Evolutionary conservation across 2,329 filamentous ascomycete genomes (phyloP), one percentile per base, ranked within the genome.

Genomic region (Chaetomium sp.): DNA sequence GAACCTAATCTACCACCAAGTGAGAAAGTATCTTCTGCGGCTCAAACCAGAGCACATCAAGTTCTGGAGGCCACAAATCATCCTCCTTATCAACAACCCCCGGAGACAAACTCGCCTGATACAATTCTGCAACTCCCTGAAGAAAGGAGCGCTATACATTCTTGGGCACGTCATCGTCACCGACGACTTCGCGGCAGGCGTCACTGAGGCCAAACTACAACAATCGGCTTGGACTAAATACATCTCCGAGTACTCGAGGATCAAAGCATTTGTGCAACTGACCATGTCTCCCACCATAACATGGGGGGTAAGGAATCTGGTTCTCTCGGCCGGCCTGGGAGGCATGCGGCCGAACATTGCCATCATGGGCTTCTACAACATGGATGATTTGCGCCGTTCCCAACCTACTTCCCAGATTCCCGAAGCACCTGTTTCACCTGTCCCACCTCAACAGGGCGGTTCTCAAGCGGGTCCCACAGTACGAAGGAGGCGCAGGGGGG

Each of bases 311-410:
- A 84, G 92, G 23, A 96, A 96, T 71, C 81, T 96, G 54, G 90
- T 95, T 9, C 78, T 96, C 10, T 91, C 90, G 12, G 90, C 92
- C 19, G 92, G 92, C 0, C 79, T 96, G 1, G 92, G 92, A 4
- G 92, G 92, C 16, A 96, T 96, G 92, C 81, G 92, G 50, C 92
- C 92, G 0, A 96, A 96, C 69, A 93, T 96, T 68, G 92, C 91
- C 16, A 84, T 96, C 1, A 79, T 93, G 70, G 90, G 90, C 0
- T 91, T 91, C 72, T 92, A 91, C 74, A 92, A 93, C 68, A 84
- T 95, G 72, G 87, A 92, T 57, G 91, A 95, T 65, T 83, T 93
- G 33, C 85, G 90, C 60, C 81, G 82, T 55, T 85, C 86, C 2
- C 77, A 75, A 10, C 84, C 87, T 0, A 74, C 85, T 2, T 75